A percentile compares a stretch with the other conserved stretches of the same genome.
phyloP scores from a whole-genome alignment of 2,329 filamentous ascomycete genomes.

The Gaeumannomyces tritici region DNA sequence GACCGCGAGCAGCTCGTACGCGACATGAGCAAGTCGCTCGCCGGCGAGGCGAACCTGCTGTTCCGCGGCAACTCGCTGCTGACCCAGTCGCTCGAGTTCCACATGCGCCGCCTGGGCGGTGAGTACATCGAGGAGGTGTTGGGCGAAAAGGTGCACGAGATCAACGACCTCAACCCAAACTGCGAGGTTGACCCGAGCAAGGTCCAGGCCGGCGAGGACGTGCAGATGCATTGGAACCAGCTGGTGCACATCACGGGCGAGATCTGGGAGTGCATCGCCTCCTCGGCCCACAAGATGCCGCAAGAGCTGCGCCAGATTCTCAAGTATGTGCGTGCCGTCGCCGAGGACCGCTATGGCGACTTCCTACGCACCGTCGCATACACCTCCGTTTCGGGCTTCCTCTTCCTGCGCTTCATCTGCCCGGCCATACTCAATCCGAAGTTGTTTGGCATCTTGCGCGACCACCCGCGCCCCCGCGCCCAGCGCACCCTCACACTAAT shows the following conservation, averaged over 20 bases:
- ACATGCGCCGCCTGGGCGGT: constrained; percentile 89
- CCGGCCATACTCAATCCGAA: constrained; percentile 95
- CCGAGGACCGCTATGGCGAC: constrained; percentile 89
- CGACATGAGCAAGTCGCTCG: constrained; percentile 69
- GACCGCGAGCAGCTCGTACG: constrained; percentile 65
- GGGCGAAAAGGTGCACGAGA: constrained; percentile 75
- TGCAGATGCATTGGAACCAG: constrained; percentile 74
- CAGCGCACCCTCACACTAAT: constrained; percentile 86
- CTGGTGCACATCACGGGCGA: constrained; percentile 69
- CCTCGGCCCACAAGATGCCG: constrained; percentile 66
- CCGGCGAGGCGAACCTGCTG: constrained; percentile 84
- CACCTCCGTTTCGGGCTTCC: constrained; percentile 88
- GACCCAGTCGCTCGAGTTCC: constrained; percentile 86
- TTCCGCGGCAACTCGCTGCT: constrained; percentile 92
- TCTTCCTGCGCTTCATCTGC: constrained; percentile 92
- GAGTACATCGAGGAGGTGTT: constrained; percentile 87
- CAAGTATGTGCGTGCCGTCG: constrained; percentile 83
- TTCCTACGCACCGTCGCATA: constrained; percentile 84
- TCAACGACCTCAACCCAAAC: constrained; percentile 82
- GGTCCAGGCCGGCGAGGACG: constrained; percentile 54
- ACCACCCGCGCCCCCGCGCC: constrained; percentile 73
- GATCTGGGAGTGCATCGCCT: constrained; percentile 75
- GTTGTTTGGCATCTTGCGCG: constrained; percentile 73
- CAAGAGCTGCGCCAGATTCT: constrained; percentile 76
- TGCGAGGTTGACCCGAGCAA: constrained; percentile 93